Conservation (phyloP, 257 asterid species). For the Solanum habrochaites region DNA sequence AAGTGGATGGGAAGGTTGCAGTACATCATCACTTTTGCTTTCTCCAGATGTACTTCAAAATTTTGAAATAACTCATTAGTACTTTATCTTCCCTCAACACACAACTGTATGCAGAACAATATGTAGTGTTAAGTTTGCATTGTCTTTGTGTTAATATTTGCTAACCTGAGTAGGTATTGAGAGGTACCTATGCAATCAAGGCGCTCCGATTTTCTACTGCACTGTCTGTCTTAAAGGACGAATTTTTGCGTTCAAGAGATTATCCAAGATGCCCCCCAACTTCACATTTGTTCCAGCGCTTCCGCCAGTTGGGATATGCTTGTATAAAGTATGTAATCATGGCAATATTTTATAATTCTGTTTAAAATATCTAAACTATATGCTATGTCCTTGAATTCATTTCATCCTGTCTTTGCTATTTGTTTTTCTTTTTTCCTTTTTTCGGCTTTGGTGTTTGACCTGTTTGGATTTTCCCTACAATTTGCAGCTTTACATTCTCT, state of each 20-base stretch:
- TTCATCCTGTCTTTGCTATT: not conserved
- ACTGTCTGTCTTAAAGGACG: constrained; percentile 85
- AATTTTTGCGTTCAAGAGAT: constrained; percentile 94
- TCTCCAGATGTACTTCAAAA: not conserved
- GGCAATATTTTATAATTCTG: not conserved
- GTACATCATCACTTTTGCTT: not conserved
- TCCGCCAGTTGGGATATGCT: constrained; percentile 96
- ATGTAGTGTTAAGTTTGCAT: not conserved
- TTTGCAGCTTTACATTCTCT: not conserved
- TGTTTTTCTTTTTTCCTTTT: not conserved
- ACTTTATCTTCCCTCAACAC: not conserved
- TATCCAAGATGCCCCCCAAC: constrained; percentile 98
- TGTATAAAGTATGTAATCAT: constrained; percentile 56
- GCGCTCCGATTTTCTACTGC: constrained; percentile 99
- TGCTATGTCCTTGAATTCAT: not conserved
- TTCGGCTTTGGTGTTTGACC: not conserved
- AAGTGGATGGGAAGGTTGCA: not conserved
- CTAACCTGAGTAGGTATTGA: constrained; percentile 50
- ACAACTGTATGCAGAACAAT: not conserved
- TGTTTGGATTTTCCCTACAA: not conserved
- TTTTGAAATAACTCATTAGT: not conserved
- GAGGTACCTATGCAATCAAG: constrained; percentile 89
- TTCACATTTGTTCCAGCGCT: constrained; percentile 94
- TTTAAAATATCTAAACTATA: not conserved
- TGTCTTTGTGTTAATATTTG: constrained; percentile 4